Conservation (phyloP, 2,329 filamentous ascomycete genomes). For the Leptoxyphium fumago region DNA sequence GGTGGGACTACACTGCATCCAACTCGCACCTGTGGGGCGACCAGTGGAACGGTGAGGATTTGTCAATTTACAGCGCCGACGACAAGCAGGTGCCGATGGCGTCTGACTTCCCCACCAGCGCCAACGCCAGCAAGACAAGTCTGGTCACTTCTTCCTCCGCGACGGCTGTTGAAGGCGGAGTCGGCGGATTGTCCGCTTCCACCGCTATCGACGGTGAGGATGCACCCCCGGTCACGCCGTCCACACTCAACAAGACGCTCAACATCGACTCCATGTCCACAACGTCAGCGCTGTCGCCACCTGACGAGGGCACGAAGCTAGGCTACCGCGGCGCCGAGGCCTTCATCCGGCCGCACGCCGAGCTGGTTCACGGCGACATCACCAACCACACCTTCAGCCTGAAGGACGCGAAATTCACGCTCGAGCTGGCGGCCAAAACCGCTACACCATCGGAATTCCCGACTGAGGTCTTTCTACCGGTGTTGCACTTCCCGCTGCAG, state of each 20-base stretch:
- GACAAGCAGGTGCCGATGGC: slow-evolving; percentile 47
- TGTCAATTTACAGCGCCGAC: slow-evolving; percentile 78
- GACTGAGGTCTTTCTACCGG: slow-evolving; percentile 74
- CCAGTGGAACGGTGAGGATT: slow-evolving; percentile 92
- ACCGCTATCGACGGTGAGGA: slow-evolving; percentile 37
- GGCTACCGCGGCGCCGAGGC: slow-evolving; percentile 87
- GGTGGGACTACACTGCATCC: slow-evolving; percentile 75
- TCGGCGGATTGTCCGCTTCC: slow-evolving; percentile 32
- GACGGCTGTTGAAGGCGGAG: not conserved
- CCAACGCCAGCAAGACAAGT: slow-evolving; percentile 35
- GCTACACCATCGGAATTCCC: slow-evolving; percentile 49
- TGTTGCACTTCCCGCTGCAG: slow-evolving; percentile 71
- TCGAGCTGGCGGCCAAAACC: slow-evolving; percentile 50
- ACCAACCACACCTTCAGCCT: slow-evolving; percentile 68
- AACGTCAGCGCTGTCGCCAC: slow-evolving; percentile 4
- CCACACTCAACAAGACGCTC: slow-evolving; percentile 60
- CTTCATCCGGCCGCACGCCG: slow-evolving; percentile 73
- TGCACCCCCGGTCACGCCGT: slow-evolving; percentile 51
- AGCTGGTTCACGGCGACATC: slow-evolving; percentile 58
- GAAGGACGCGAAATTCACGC: slow-evolving; percentile 58
- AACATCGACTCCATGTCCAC: slow-evolving; percentile 36
- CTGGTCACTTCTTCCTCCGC: slow-evolving; percentile 22
- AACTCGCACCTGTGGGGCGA: slow-evolving; percentile 86
- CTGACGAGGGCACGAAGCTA: slow-evolving; percentile 34
- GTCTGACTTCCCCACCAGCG: slow-evolving; percentile 29